A percentile compares a stretch with the other conserved stretches of the same genome.
phyloP scores from a whole-genome alignment of 345 rosid genomes.

The Gossypium bickii region DNA sequence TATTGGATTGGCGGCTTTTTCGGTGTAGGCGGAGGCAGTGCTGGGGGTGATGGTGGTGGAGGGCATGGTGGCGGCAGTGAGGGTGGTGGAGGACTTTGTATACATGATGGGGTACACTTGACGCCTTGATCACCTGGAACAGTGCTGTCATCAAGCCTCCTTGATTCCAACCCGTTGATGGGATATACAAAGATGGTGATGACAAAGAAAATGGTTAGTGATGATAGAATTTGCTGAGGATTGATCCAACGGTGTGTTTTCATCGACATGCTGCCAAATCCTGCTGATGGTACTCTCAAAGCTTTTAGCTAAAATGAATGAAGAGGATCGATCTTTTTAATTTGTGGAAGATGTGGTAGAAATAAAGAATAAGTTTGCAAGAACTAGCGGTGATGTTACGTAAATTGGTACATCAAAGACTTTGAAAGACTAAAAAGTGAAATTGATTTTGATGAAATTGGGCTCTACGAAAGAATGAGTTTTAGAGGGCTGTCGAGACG shows the following conservation, averaged over 20 bases:
- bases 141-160: constrained; percentile 37
- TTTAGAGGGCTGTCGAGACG: constrained; percentile 17
- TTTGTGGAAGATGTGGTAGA: neutral
- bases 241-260: neutral
- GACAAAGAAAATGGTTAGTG: constrained; percentile 18
- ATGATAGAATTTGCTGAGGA: neutral
- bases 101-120: constrained; percentile 52
- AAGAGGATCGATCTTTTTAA: neutral
- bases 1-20: constrained; percentile 36
- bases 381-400: constrained; percentile 15
- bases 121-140: constrained; percentile 23
- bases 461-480: neutral
- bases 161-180: constrained; percentile 18
- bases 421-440: neutral
- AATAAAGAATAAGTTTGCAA: neutral
- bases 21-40: constrained; percentile 43
- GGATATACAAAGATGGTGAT: constrained; percentile 18
- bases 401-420: constrained; percentile 27
- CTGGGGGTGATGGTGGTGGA: constrained; percentile 42
- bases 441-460: neutral
- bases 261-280: neutral
- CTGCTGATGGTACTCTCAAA: constrained; percentile 14
- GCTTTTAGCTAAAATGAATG: constrained; percentile 16
- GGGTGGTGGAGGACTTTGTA: constrained; percentile 51
- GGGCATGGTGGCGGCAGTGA: constrained; percentile 39